Conservation (phyloP, 2,329 filamentous ascomycete species). For the Byssoonygena ceratinophila region DNA sequence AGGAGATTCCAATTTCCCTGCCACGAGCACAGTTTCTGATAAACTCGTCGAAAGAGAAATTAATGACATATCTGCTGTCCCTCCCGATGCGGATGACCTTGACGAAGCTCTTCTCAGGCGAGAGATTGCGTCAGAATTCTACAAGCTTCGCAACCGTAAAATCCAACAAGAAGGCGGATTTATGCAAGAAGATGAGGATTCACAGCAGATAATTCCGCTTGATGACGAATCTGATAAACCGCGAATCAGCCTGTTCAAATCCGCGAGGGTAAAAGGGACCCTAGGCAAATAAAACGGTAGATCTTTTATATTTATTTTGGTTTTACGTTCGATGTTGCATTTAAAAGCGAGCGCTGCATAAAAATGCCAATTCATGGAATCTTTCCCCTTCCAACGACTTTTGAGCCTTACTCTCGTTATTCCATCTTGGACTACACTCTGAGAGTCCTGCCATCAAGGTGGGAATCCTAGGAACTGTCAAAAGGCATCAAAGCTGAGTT, state of each 20-base stretch:
- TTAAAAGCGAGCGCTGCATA: too few relatives aligned
- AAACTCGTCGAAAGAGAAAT: slow-evolving; percentile 45
- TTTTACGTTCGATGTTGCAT: neutral
- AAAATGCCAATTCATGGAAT: too few relatives aligned
- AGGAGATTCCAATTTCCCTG: slow-evolving; percentile 24
- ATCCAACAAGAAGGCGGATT: slow-evolving; percentile 79
- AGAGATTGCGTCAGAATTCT: slow-evolving; percentile 73
- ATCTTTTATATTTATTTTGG: neutral
- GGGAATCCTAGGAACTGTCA: neutral
- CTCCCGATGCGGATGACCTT: slow-evolving; percentile 52
- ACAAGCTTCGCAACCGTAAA: slow-evolving; percentile 68
- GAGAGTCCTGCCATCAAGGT: neutral
- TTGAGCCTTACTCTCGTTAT: too few relatives aligned
- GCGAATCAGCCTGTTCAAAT: slow-evolving; percentile 39
- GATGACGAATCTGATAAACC: slow-evolving; percentile 39
- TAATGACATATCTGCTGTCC: slow-evolving; percentile 21
- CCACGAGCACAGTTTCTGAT: slow-evolving; percentile 48
- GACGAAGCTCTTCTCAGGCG: slow-evolving; percentile 63
- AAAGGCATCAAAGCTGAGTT: neutral
- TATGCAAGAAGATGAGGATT: slow-evolving; percentile 57
- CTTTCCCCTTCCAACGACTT: too few relatives aligned
- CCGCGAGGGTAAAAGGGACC: slow-evolving; percentile 32
- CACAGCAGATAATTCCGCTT: slow-evolving; percentile 50
- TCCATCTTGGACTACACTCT: too few relatives aligned
- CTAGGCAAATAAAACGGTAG: neutral